Evolutionary conservation across 495 filamentous ascomycete genomes (phyloP).

Genomic region (Tuber magnatum): DNA sequence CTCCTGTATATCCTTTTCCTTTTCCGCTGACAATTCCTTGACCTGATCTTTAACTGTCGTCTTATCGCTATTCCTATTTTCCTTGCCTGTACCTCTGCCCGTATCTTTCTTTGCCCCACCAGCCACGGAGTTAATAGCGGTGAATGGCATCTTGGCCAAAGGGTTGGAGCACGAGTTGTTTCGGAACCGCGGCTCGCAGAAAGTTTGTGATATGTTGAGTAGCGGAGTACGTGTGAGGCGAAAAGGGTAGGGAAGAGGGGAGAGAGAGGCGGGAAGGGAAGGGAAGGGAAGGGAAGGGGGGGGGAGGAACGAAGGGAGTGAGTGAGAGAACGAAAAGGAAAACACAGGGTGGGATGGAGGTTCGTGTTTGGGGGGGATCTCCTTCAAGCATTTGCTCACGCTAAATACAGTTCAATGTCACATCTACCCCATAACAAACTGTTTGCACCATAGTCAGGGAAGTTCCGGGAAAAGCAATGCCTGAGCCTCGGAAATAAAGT

Average conservation of each 20-base stretch:
- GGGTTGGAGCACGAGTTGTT: neutral
- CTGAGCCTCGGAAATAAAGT: neutral
- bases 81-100: neutral
- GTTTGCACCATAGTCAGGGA: no score
- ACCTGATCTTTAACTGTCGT: neutral
- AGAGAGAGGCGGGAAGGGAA: no score
- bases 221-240: neutral
- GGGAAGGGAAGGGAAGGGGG: neutral
- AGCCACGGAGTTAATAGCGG: neutral
- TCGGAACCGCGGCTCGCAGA: neutral
- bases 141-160: neutral
- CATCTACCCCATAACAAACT: no score
- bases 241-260: neutral
- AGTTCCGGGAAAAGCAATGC: no score
- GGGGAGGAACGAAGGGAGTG: neutral
- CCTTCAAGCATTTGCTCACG: no score
- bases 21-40: neutral
- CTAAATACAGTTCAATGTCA: no score
- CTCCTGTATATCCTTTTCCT: neutral
- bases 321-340: neutral
- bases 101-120: neutral
- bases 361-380: slow-evolving; percentile 1
- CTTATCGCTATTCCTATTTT: neutral
- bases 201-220: neutral
- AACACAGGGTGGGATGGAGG: neutral